Percentiles rank a stretch among this genome's conserved stretches.
phyloP scores from a whole-genome alignment of 2,329 filamentous ascomycete species.

The Fusarium scirpi region DNA sequence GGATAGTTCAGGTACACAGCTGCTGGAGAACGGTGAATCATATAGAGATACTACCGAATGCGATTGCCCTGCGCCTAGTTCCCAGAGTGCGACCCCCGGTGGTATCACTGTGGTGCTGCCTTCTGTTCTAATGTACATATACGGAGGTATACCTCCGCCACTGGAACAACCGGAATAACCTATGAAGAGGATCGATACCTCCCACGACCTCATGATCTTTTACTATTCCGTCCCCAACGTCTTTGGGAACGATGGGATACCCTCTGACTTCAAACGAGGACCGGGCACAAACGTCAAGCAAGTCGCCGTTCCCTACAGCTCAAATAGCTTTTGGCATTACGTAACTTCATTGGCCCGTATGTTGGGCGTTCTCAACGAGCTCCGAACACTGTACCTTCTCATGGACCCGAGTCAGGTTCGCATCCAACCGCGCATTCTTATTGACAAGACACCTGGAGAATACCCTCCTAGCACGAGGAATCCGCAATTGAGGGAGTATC shows the following conservation, averaged over 20 bases:
- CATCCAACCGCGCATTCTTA: neutral
- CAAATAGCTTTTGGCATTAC: fast-evolving
- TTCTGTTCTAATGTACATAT: too few species aligned
- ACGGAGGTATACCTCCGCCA: too few species aligned
- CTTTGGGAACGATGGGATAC: neutral
- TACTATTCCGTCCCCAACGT: neutral
- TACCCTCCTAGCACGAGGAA: too few species aligned
- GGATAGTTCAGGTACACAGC: neutral
- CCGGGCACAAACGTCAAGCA: neutral
- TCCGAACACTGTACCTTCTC: slow-evolving; percentile 1
- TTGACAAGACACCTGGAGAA: too few species aligned
- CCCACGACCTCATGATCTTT: neutral
- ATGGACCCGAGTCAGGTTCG: neutral
- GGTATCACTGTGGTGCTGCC: too few species aligned
- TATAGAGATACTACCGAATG: neutral
- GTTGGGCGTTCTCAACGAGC: neutral
- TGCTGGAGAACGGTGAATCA: neutral
- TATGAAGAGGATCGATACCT: neutral
- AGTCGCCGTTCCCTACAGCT: neutral
- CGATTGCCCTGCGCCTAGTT: neutral
- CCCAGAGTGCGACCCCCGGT: too few species aligned
- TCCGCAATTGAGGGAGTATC: neutral
- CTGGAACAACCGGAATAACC: too few species aligned
- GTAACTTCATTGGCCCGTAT: fast-evolving
- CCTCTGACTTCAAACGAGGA: neutral